These are phyloP conservation scores for Citrus australasica DNA, from an alignment of 345 rosid genomes.

Conservation along the genomic window DNA sequence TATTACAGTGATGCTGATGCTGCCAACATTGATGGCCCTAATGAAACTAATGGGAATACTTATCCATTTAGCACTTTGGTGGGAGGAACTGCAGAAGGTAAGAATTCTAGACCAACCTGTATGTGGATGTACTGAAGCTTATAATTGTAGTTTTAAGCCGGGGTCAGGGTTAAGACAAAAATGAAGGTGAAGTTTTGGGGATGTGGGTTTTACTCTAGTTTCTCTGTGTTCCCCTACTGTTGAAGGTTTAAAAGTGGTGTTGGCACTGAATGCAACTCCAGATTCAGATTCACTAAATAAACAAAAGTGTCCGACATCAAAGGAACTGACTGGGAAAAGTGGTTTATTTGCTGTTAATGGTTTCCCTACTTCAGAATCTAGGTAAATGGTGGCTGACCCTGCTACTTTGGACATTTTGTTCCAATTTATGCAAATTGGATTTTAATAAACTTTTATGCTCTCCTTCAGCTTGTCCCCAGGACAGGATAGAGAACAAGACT, in stretches of 20 bases:
- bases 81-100: slow-evolving; percentile 19
- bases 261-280: slow-evolving; percentile 33
- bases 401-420: neutral
- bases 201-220: neutral
- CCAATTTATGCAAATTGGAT: neutral
- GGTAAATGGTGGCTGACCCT: slow-evolving; percentile 32
- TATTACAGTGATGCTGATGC: slow-evolving; percentile 19
- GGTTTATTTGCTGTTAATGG: slow-evolving; percentile 40
- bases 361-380: slow-evolving; percentile 42
- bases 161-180: neutral
- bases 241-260: slow-evolving; percentile 13
- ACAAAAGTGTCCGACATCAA: slow-evolving; percentile 21
- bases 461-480: slow-evolving; percentile 41
- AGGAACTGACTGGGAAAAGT: slow-evolving; percentile 33
- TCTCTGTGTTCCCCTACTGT: neutral
- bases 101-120: slow-evolving; percentile 1
- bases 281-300: slow-evolving; percentile 43
- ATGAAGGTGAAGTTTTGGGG: neutral
- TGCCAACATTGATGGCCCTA: slow-evolving; percentile 14
- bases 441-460: slow-evolving; percentile 2
- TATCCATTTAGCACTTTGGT: slow-evolving; percentile 9
- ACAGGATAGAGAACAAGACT: slow-evolving; percentile 33
- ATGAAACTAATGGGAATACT: slow-evolving; percentile 14
- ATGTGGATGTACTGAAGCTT: neutral
- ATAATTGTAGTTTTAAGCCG: neutral